Evolutionary conservation across 2,329 filamentous ascomycete species (phyloP).

Genomic region (Cercospora nicotianae): DNA sequence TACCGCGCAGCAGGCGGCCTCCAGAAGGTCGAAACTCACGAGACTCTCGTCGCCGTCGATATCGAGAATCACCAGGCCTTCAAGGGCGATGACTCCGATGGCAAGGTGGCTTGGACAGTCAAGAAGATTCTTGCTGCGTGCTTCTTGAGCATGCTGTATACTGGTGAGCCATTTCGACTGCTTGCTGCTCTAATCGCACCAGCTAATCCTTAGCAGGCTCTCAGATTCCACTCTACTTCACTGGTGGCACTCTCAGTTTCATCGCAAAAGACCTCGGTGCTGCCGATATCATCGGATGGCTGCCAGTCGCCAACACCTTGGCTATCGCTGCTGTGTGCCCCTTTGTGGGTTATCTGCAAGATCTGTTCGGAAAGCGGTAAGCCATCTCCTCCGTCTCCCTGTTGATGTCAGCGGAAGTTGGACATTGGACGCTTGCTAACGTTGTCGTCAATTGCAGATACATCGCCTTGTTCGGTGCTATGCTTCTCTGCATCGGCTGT

Average conservation of each 20-base stretch:
- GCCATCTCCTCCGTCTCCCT: not conserved
- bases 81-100: conserved; percentile 45
- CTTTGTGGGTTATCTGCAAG: conserved; percentile 66
- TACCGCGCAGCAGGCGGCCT: conserved; percentile 14
- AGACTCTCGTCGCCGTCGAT: conserved; percentile 34
- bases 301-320: conserved; percentile 52
- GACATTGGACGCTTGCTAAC: not conserved
- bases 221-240: conserved; percentile 32
- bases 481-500: conserved; percentile 58
- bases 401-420: not conserved
- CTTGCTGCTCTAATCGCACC: not conserved
- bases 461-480: conserved; percentile 57
- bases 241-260: conserved; percentile 26
- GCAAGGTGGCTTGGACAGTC: conserved; percentile 41
- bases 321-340: conserved; percentile 58
- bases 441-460: conserved; percentile 35
- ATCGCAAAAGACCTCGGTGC: conserved; percentile 28
- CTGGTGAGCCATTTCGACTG: conserved; percentile 27
- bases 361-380: conserved; percentile 59
- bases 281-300: conserved; percentile 27
- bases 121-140: conserved; percentile 40
- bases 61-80: conserved; percentile 40
- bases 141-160: conserved; percentile 43
- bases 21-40: conserved; percentile 22
- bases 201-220: conserved; percentile 18